A percentile compares a stretch with the other conserved stretches of the same genome.
Conservation (phyloP, 768 basidiomycete species). For the Amyloporia xantha region DNA sequence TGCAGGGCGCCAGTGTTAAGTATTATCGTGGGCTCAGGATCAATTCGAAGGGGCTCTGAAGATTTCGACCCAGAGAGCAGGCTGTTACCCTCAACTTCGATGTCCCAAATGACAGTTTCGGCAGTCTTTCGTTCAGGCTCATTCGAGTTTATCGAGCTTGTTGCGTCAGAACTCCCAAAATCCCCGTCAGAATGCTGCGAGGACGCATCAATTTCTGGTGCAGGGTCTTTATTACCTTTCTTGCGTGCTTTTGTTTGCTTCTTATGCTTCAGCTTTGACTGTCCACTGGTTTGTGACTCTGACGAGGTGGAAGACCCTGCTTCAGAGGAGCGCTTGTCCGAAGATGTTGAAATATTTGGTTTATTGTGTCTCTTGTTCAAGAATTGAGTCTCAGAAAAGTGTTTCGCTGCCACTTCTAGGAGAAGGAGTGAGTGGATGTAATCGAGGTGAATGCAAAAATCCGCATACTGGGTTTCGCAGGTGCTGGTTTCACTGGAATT, state of each 20-base stretch:
- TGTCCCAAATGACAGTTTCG: conserved; percentile 49
- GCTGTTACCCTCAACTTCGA: conserved; percentile 33
- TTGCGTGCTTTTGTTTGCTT: no score
- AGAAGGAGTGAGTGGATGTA: background rate
- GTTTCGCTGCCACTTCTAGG: conserved; percentile 6
- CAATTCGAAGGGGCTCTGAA: conserved; percentile 1
- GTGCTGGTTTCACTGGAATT: conserved; percentile 23
- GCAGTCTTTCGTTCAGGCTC: conserved; percentile 1
- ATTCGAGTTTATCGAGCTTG: no score
- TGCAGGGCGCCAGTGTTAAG: conserved; percentile 28
- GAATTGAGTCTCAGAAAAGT: conserved; percentile 22
- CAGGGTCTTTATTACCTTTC: no score
- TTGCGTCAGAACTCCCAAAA: no score
- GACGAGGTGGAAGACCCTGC: no score
- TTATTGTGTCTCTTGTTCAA: conserved; percentile 8
- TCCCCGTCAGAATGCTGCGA: no score
- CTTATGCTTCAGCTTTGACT: no score
- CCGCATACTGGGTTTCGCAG: conserved; percentile 23
- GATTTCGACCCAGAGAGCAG: conserved; percentile 13
- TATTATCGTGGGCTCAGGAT: conserved; percentile 26
- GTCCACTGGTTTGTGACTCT: no score
- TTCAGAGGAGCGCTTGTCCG: no score
- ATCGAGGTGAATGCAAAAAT: background rate
- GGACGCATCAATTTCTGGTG: no score
- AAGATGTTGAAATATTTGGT: background rate